These are phyloP conservation scores for Extremus antarcticus DNA, from an alignment of 495 filamentous ascomycete species.

Conservation along the genomic window DNA sequence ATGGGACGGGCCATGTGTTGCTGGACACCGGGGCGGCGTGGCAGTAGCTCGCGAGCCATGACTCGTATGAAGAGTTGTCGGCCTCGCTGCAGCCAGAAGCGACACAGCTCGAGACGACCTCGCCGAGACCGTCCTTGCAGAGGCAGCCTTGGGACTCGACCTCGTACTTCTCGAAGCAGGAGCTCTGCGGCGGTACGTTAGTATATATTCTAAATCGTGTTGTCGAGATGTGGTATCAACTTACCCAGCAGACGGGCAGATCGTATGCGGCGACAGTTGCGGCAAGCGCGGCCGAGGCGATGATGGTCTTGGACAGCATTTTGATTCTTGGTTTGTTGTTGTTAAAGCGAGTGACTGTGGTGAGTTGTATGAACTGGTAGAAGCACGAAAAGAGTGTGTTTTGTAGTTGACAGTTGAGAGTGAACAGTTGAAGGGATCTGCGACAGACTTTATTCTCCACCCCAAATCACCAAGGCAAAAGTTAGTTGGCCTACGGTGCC, in stretches of 20 bases:
- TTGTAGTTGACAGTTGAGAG: neutral
- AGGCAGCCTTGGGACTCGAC: constrained; percentile 1
- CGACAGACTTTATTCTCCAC: neutral
- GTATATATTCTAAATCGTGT: too few relatives aligned
- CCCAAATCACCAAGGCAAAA: neutral
- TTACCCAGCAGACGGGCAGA: neutral
- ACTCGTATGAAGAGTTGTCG: neutral
- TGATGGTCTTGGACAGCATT: constrained; percentile 1
- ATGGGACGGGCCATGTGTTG: neutral
- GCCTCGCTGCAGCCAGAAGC: neutral
- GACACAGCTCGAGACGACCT: neutral
- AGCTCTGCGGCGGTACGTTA: too few relatives aligned
- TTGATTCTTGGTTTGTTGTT: neutral
- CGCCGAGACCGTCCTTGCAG: neutral
- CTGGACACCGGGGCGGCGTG: neutral
- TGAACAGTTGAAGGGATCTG: neutral
- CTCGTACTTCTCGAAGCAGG: neutral
- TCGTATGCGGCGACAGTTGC: neutral
- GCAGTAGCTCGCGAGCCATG: neutral
- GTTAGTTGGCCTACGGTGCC: neutral
- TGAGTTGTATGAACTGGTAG: neutral
- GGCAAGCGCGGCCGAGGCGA: neutral
- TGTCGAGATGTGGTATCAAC: too few relatives aligned
- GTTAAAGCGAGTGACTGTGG: neutral
- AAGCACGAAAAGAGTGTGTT: neutral